Evolutionary conservation across 495 filamentous ascomycete species (phyloP), one percentile per base, ranked within the genome.

Genomic region (Talaromyces liani): DNA sequence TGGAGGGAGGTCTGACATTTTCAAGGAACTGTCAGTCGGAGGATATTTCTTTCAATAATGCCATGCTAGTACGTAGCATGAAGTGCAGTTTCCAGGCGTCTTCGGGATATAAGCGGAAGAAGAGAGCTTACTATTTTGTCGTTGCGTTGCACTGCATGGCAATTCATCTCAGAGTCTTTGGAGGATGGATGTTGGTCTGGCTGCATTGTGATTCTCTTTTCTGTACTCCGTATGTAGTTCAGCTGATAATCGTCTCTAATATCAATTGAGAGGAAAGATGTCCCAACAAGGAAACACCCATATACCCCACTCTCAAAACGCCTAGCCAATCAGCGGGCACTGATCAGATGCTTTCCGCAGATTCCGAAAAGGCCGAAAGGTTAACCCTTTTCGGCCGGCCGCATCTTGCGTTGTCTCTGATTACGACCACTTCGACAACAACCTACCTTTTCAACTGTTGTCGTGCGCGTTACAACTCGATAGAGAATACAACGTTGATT

Each of bases 1-100:
- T 68, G 67, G 3, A 82, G 70, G 4, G 45, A 18, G 12, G 10
- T 53, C 47, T 62, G 36, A 3, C 22, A 24, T 24, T 24, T 1
- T 24, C 22, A 24, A 24, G 9, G 12, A 16, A 24, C 22, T 41
- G 20, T 56, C n/a, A 22, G 53, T 22, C 27, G 16, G 39, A n/a
- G n/a, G 39, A 45, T 45, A 16, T 45, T 45, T 6, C 0, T 45
- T 45, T 45, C n/a, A 18, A 18, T 45, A 45, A 36, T 36, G 33
- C 9, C 10, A 36, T 31, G 29, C 29, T 1, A 31, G 29, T n/a
- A n/a, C n/a, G n/a, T 36, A 36, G 9, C 9, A 36, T 10, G 33
- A 36, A 16, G 36, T 39, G 36, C 36, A 12, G 10, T 3, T 6
- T 49, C 45, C 14, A 18, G 20, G 9, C 14, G 16, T 7, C 20